Evolutionary conservation across 352 stramenopile genomes (phyloP), one percentile per base, ranked within the genome.

Genomic region (Thalassiosira livingstoniorum): DNA sequence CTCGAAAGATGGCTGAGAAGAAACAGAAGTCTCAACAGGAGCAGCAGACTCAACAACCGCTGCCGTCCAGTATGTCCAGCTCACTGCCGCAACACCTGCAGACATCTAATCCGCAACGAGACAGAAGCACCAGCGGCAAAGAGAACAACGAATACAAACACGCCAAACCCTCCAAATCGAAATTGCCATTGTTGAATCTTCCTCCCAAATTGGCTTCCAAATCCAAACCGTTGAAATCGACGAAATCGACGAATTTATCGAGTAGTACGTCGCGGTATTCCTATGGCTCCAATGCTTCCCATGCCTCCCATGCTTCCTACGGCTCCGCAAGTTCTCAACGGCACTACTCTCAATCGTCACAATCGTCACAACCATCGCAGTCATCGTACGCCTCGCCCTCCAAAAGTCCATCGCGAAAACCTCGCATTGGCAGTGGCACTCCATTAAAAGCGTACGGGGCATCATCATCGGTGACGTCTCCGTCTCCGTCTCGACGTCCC

Each of bases 1-100:
- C 75, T 53, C 39, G 66, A 47, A 82, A 82, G 39, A 45, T 77
- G 35, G 65, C 65, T 15, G 65, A 82, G 65, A 61, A 35, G 29
- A n/a, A 67, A 5, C 45, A 72, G 21, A 32, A 65, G 25, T 32
- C 23, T 4, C 45, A 74, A 54, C 31, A 55, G 18, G 32, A 65
- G 34, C 31, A 55, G 27, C 18, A 65, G 51, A 42, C 55, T 42
- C 29, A 75, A 15, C 39, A 47, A 47, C 39, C 39, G 39, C 39
- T 18, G 7, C 39, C 39, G 7, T 18, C 7, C 39, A 47, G 39
- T 47, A 47, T 7, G 7, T 18, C 15, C 39, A 47, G 39, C 15
- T 18, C 7, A 47, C 39, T 7, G 39, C 39, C 15, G 7, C 7
- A 47, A 18, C 15, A 47, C 15, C 39, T 18, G 39, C 15, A 47